Evolutionary conservation across 306 rosid genomes (phyloP).

Genomic region (Sophora flavescens): DNA sequence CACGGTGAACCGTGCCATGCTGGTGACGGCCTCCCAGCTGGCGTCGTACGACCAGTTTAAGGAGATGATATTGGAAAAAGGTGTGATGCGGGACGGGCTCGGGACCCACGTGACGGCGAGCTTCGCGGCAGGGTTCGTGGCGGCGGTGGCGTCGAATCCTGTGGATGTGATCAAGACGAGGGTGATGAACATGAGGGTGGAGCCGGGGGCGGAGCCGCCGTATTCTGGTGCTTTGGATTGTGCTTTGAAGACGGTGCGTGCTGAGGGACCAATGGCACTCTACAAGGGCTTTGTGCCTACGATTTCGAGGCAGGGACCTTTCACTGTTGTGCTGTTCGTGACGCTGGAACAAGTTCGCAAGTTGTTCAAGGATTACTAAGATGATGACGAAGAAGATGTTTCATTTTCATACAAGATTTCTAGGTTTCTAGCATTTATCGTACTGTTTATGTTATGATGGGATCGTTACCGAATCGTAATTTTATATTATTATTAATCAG

Average conservation of each 20-base stretch:
- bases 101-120: slow-evolving; percentile 89
- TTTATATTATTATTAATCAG: neutral
- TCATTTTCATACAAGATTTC: neutral
- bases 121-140: slow-evolving; percentile 80
- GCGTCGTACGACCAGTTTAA: slow-evolving; percentile 80
- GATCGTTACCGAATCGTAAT: neutral
- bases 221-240: slow-evolving; percentile 79
- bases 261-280: slow-evolving; percentile 79
- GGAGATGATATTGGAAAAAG: slow-evolving; percentile 64
- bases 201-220: slow-evolving; percentile 64
- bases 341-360: slow-evolving; percentile 83
- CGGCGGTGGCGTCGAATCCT: slow-evolving; percentile 79
- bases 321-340: slow-evolving; percentile 79
- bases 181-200: slow-evolving; percentile 89
- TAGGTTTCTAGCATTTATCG: neutral
- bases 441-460: neutral
- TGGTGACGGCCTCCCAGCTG: slow-evolving; percentile 81
- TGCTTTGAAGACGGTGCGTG: slow-evolving; percentile 68
- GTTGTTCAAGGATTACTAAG: slow-evolving; percentile 75
- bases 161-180: slow-evolving; percentile 82
- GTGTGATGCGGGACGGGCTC: slow-evolving; percentile 71
- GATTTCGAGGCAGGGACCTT: slow-evolving; percentile 85
- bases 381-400: slow-evolving; percentile 44
- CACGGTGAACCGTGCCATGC: slow-evolving; percentile 86
- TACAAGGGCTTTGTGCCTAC: slow-evolving; percentile 83